A percentile compares a stretch with the other conserved stretches of the same genome.
Conservation (phyloP, 2,329 filamentous ascomycete species). For the Chalaropsis ovoidea region DNA sequence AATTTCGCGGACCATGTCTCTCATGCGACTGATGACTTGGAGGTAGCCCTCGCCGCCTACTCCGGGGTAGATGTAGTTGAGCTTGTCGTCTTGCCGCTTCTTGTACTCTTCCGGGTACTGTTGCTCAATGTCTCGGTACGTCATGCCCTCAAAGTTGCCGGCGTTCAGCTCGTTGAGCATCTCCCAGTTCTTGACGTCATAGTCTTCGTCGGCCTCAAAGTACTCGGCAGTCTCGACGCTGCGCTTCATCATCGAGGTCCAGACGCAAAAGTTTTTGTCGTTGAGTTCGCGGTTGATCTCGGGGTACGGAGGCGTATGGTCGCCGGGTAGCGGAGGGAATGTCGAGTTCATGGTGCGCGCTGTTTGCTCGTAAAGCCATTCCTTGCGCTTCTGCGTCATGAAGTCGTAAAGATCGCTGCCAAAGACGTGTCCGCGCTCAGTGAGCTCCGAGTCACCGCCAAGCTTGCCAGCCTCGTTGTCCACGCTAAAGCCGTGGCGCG, state of each 20-base stretch:
- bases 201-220: constrained; percentile 85
- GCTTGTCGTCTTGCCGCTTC: constrained; percentile 72
- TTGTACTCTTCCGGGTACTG: constrained; percentile 71
- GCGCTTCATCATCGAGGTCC: constrained; percentile 93
- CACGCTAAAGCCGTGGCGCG: constrained; percentile 78
- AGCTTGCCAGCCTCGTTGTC: constrained; percentile 85
- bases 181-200: constrained; percentile 93
- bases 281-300: constrained; percentile 61
- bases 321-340: constrained; percentile 83
- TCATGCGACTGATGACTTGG: constrained; percentile 89
- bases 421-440: constrained; percentile 68
- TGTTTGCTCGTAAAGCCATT: constrained; percentile 75
- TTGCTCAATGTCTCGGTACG: constrained; percentile 79
- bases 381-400: constrained; percentile 65
- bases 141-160: constrained; percentile 87
- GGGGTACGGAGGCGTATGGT: constrained; percentile 89
- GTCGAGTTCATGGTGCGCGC: constrained; percentile 65
- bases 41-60: constrained; percentile 93
- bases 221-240: constrained; percentile 78
- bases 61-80: constrained; percentile 92
- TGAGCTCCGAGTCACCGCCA: constrained; percentile 79
- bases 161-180: constrained; percentile 96
- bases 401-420: constrained; percentile 71
- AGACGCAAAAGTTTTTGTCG: constrained; percentile 90
- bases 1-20: constrained; percentile 91